Base-by-base conservation (phyloP, 352 stramenopile species). In the Pythium grandisporangium region DNA sequence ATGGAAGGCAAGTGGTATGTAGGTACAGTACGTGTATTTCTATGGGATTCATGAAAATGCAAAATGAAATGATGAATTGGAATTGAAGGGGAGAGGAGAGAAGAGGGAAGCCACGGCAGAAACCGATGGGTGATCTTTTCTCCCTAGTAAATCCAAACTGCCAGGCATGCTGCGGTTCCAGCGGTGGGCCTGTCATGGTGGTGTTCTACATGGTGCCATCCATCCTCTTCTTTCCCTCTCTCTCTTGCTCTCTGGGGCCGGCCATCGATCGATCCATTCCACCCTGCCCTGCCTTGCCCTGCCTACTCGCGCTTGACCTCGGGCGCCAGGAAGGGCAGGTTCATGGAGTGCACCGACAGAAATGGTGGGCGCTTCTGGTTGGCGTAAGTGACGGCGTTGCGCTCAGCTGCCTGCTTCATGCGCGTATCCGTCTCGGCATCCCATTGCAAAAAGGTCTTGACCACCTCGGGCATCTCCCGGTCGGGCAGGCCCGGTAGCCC, bases 261-360 rank as follows among this genome's bases (percentile, higher is more conserved):
- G 33, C 33, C 11, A 38, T 11, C 19, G 33, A 38, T 38, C 19
- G 13, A 16, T 38, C 13, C 33, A 38, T 16, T 11, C 19, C 33
- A 16, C 11, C 33, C 33, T 38, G n/a, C n/a, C n/a, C n/a, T n/a
- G n/a, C n/a, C n/a, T n/a, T n/a, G n/a, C n/a, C 33, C 33, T 38
- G 11, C 13, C 19, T 16, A 38, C 13, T 63, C 55, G 34, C 52
- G 37, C 19, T 56, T 53, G 25, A 52, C 30, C 19, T 16, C 33
- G 13, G 33, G 55, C 1, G 30, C 25, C 24, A 50, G 44, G 38
- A 79, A 74, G 1, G 70, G 70, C 30, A 83, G 51, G 56, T 83
- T 83, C 66, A 83, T 83, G n/a, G 70, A 83, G 55, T 79, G 56
- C 17, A 56, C 46, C n/a, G 66, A 79, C 20, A 79, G 44, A 17